Evolutionary conservation across 352 stramenopile species (phyloP).

Genomic region (Ophiocytium majus): DNA sequence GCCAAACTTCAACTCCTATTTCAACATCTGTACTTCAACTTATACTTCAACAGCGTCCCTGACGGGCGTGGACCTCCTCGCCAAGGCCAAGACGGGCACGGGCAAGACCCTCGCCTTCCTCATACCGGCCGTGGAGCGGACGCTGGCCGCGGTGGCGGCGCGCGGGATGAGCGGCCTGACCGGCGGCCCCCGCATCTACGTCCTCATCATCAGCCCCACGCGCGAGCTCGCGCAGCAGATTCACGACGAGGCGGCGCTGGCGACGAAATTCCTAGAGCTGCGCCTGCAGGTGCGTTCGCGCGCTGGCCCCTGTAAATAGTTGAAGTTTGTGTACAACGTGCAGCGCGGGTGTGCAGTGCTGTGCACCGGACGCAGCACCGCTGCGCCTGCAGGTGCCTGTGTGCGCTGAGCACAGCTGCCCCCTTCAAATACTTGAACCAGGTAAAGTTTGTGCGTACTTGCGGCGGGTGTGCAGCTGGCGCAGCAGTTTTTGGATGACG

Average conservation of each 20-base stretch:
- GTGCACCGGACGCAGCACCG: too few relatives aligned
- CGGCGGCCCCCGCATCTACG: conserved; percentile 63
- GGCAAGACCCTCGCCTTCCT: conserved; percentile 85
- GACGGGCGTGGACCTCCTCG: conserved; percentile 79
- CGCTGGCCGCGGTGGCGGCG: neutral
- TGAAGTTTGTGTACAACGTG: too few relatives aligned
- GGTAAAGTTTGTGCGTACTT: too few relatives aligned
- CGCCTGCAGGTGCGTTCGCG: neutral
- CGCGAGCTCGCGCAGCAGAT: conserved; percentile 85
- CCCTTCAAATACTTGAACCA: too few relatives aligned
- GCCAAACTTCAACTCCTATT: too few relatives aligned
- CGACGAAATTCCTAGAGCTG: neutral
- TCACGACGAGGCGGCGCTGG: conserved; percentile 67
- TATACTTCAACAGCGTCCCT: conserved; percentile 14
- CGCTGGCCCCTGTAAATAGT: neutral
- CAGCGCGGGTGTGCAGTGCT: too few relatives aligned
- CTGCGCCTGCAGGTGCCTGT: neutral
- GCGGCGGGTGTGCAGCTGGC: too few relatives aligned
- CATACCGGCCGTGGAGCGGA: conserved; percentile 70
- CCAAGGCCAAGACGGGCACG: conserved; percentile 79
- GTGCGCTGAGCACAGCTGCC: neutral
- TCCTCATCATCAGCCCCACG: conserved; percentile 81
- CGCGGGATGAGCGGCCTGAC: too few relatives aligned
- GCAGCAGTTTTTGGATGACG: too few relatives aligned
- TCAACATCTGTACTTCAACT: too few relatives aligned